Evolutionary conservation across 129 eudicot genomes (phyloP).

Genomic region (Erigeron canadensis): DNA sequence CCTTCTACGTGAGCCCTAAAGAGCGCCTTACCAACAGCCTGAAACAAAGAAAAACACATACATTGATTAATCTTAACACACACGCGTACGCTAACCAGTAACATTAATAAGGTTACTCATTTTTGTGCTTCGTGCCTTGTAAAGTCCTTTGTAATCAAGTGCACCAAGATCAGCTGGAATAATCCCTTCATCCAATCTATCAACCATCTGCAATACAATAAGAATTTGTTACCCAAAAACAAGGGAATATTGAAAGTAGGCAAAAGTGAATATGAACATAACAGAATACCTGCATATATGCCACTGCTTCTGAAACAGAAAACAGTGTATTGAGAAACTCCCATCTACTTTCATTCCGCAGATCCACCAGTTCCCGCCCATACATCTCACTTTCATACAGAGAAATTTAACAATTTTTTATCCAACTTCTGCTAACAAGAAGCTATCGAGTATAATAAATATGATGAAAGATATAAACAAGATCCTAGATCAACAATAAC

Average conservation of each 20-base stretch:
- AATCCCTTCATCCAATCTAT: slow-evolving; percentile 89
- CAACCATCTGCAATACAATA: slow-evolving; percentile 72
- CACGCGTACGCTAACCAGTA: not conserved
- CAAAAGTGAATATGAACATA: slow-evolving; percentile 18
- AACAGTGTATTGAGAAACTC: slow-evolving; percentile 92
- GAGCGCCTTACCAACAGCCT: slow-evolving; percentile 99
- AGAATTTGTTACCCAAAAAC: slow-evolving; percentile 8
- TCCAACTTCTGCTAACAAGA: slow-evolving; percentile 16
- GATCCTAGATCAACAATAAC: not conserved
- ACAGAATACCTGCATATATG: slow-evolving; percentile 85
- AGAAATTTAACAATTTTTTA: slow-evolving; percentile 37
- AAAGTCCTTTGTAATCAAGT: slow-evolving; percentile 91
- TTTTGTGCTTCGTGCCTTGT: slow-evolving; percentile 58
- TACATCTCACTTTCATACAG: slow-evolving; percentile 85
- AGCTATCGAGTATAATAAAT: slow-evolving; percentile 2
- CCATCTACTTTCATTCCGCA: slow-evolving; percentile 88
- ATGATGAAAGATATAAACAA: slow-evolving; percentile 23
- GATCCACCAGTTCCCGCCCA: slow-evolving; percentile 97
- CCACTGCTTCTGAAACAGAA: slow-evolving; percentile 97
- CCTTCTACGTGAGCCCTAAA: slow-evolving; percentile 99
- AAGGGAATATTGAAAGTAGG: slow-evolving; percentile 16
- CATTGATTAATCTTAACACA: slow-evolving; percentile 15
- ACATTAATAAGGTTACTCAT: slow-evolving; percentile 3
- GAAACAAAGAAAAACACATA: slow-evolving; percentile 26
- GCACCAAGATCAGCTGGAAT: slow-evolving; percentile 75